Conservation (phyloP, 1,284 basidiomycete genomes). For the Rhodotorula sp. region DNA sequence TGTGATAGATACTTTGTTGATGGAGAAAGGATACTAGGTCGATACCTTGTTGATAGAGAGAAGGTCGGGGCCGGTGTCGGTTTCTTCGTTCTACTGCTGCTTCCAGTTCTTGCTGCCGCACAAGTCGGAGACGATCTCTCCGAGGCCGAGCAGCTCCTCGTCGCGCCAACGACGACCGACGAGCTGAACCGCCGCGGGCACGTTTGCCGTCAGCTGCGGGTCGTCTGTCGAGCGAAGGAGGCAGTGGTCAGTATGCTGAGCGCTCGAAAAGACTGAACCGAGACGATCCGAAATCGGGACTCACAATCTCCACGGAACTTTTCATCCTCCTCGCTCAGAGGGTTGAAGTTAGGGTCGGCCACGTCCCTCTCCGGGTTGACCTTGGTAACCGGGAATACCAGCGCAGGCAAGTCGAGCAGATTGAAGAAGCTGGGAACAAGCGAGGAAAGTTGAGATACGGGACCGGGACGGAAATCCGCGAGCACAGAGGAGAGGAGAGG, state of each 20-base stretch:
- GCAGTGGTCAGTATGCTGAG: background rate
- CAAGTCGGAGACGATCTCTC: background rate
- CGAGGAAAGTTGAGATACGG: background rate
- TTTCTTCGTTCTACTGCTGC: background rate
- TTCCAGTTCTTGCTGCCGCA: constrained; percentile 9
- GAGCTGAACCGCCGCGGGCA: constrained; percentile 5
- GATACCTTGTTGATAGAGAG: too few species aligned
- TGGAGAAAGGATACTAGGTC: too few species aligned
- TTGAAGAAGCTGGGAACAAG: constrained; percentile 19
- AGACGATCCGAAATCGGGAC: constrained; percentile 38
- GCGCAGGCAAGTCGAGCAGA: constrained; percentile 57
- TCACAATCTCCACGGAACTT: constrained; percentile 59
- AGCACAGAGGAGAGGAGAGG: too few species aligned
- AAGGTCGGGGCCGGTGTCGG: background rate
- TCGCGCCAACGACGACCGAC: constrained; percentile 16
- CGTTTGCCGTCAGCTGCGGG: constrained; percentile 3
- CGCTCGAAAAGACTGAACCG: background rate
- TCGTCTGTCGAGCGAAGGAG: background rate
- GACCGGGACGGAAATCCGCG: too few species aligned
- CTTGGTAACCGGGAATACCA: constrained; percentile 55
- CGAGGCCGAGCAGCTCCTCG: constrained; percentile 12
- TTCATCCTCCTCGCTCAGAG: constrained; percentile 56
- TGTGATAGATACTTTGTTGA: too few species aligned
- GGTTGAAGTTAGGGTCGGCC: constrained; percentile 46
- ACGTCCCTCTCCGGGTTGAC: constrained; percentile 15